phyloP scores from a whole-genome alignment of 768 basidiomycete genomes.

The Hydnomerulius pinastri region DNA sequence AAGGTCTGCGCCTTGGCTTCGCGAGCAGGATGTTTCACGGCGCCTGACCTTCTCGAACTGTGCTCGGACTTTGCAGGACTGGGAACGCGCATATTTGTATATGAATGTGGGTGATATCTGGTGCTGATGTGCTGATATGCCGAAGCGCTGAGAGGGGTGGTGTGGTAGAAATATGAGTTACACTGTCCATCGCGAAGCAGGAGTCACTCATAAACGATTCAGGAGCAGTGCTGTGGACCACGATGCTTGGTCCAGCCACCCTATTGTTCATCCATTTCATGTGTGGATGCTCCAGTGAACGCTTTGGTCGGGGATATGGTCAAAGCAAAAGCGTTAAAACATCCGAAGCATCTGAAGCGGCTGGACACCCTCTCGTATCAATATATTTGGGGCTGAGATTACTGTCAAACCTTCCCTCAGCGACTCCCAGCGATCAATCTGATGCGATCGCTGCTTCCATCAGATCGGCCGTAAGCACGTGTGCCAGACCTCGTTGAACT shows the following conservation, averaged over 20 bases:
- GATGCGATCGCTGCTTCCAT: no score
- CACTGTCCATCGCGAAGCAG: background rate
- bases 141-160: background rate
- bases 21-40: constrained; percentile 17
- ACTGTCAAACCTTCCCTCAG: no score
- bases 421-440: no score
- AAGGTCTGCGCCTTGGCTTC: constrained; percentile 3
- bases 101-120: background rate
- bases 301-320: background rate
- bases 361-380: no score
- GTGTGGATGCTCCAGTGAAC: background rate
- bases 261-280: constrained; percentile 24
- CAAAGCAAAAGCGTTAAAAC: no score
- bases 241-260: background rate
- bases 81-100: constrained; percentile 16
- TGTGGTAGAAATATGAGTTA: background rate
- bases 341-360: no score
- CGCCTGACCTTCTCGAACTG: constrained; percentile 1
- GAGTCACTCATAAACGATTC: background rate
- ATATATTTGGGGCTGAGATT: no score
- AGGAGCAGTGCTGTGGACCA: background rate
- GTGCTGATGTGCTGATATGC: background rate
- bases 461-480: no score
- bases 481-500: no score
- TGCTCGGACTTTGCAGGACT: constrained; percentile 10